These are phyloP conservation scores for Xylona heveae DNA, from an alignment of 495 filamentous ascomycete species.

Conservation along the genomic window DNA sequence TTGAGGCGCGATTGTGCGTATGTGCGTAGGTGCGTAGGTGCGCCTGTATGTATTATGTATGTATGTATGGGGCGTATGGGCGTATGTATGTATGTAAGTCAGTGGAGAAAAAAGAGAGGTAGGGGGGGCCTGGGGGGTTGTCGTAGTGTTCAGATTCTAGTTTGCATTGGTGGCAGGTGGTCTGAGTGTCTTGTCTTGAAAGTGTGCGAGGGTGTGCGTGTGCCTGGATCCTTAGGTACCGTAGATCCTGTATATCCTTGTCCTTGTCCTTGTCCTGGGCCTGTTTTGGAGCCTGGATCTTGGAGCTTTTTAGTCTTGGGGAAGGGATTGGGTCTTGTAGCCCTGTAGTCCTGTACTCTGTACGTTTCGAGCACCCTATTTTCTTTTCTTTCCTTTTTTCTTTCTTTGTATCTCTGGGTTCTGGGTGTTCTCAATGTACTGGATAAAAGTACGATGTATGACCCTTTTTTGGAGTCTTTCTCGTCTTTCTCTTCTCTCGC, in stretches of 20 bases:
- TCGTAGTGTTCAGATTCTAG: no score
- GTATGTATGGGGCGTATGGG: background rate
- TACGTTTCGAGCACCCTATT: no score
- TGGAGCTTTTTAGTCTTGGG: background rate
- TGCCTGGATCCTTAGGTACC: background rate
- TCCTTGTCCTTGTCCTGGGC: background rate
- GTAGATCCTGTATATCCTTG: background rate
- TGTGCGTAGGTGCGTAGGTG: background rate
- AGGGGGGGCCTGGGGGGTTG: no score
- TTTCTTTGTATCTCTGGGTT: no score
- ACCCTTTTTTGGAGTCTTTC: no score
- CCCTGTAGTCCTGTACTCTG: no score
- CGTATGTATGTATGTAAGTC: background rate
- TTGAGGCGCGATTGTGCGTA: background rate
- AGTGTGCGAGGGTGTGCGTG: background rate
- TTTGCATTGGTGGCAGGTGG: background rate
- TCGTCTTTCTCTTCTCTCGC: no score
- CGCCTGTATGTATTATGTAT: background rate
- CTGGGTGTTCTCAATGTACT: no score
- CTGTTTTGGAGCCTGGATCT: background rate
- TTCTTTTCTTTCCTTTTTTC: no score
- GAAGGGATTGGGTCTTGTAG: background rate
- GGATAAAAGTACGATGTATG: no score
- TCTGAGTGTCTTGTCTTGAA: background rate
- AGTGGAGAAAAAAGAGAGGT: background rate